Base-by-base conservation (phyloP, 208 protist genomes). In the Angomonas ambiguus region DNA sequence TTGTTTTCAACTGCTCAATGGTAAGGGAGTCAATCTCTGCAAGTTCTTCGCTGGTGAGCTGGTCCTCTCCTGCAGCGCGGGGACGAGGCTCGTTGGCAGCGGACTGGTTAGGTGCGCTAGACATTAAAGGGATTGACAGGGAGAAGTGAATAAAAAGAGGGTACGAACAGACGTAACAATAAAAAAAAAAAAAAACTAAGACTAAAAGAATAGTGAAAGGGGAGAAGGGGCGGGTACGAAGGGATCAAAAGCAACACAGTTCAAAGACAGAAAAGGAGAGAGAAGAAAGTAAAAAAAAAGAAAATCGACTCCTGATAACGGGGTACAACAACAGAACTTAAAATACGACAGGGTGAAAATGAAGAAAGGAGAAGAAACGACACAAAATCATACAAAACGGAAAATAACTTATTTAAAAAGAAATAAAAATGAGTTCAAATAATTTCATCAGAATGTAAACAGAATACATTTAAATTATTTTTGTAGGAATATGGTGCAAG, bases 11-110 rank as follows among this genome's bases (percentile, higher is more conserved):
- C 71, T 96, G 82, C 11, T 90, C 81, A 38, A 81, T 86, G 5
- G 83, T 90, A 38, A 96, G 80, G 5, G 60, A 71, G 35, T 96
- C 85, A 2, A 96, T 76, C 66, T 90, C 84, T 38, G 67, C 74
- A 42, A 85, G 62, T 55, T 94, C 85, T 49, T 82, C 75, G 32
- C 80, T 73, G 49, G 78, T 81, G 57, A 94, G 63, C 45, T 75
- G 53, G 18, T 63, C 69, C 3, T 74, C 70, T 20, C 61, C 56
- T 0, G 72, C 73, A 32, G 81, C 67, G 49, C 51, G 69, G 27
- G 67, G 33, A 48, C 62, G 69, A 28, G 62, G 64, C 18, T 72
- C 69, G 45, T 69, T 56, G 6, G 65, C 74, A 2, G 77, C 67
- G 16, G 74, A 5, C 24, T 4, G 18, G 8, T 4, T 55, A n/a